These are phyloP conservation scores for Brettanomyces bruxellensis DNA, from an alignment of 805 yeast species.

Conservation along the genomic window DNA sequence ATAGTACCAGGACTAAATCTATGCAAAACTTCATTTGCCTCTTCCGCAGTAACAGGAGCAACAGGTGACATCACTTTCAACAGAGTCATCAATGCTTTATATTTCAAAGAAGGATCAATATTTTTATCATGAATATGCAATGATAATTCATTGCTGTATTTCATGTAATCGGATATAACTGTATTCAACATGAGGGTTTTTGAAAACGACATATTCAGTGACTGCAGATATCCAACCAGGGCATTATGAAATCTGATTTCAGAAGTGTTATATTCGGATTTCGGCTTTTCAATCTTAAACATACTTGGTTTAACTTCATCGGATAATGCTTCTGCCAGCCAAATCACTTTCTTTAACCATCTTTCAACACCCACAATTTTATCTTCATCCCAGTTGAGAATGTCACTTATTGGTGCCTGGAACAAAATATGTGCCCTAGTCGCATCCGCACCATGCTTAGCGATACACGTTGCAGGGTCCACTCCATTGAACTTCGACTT, in stretches of 20 bases:
- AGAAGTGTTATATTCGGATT: slow-evolving; percentile 19
- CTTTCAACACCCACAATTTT: slow-evolving; percentile 83
- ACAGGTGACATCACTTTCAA: slow-evolving; percentile 69
- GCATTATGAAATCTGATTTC: slow-evolving; percentile 56
- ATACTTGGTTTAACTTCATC: slow-evolving; percentile 2
- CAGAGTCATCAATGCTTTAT: slow-evolving; percentile 31
- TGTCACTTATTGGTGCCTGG: slow-evolving; percentile 81
- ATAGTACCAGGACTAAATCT: slow-evolving; percentile 11
- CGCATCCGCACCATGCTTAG: slow-evolving; percentile 82
- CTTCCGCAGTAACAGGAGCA: slow-evolving; percentile 76
- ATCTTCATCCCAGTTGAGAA: slow-evolving; percentile 81
- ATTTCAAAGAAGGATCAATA: slow-evolving; percentile 32
- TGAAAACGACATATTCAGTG: slow-evolving; percentile 53
- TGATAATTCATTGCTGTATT: slow-evolving; percentile 48
- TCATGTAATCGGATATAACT: slow-evolving; percentile 84
- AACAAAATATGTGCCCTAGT: slow-evolving; percentile 88
- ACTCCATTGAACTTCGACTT: slow-evolving; percentile 94
- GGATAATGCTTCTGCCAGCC: slow-evolving; percentile 18
- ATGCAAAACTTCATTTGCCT: slow-evolving; percentile 54
- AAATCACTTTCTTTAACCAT: slow-evolving; percentile 63
- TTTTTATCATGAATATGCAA: slow-evolving; percentile 28
- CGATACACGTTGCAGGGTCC: slow-evolving; percentile 73
- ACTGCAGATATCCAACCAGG: slow-evolving; percentile 35
- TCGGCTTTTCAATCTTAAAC: slow-evolving; percentile 9
- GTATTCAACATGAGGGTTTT: slow-evolving; percentile 65